Percentiles rank a stretch among this genome's conserved stretches.
Conservation (phyloP, 75 land plant species). For the Gnetum montanum region DNA sequence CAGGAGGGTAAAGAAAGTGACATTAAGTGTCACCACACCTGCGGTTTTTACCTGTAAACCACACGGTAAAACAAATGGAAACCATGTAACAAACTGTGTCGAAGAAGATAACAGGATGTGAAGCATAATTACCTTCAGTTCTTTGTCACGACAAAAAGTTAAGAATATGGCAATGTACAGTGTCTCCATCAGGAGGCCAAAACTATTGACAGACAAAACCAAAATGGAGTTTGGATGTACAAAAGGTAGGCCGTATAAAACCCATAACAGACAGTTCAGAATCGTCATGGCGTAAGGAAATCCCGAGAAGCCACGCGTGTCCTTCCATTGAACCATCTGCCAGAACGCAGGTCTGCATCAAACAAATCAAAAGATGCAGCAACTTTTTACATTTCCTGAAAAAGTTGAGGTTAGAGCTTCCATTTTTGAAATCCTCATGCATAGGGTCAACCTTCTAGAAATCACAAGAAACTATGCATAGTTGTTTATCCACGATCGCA, state of each 20-base stretch:
- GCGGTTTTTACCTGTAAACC: slow-evolving; percentile 16
- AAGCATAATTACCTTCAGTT: neutral
- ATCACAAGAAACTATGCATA: too few relatives aligned
- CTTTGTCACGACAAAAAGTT: neutral
- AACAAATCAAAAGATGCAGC: too few relatives aligned
- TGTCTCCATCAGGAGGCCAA: slow-evolving; percentile 42
- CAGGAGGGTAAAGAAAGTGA: slow-evolving; percentile 13
- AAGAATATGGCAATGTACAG: slow-evolving; percentile 40
- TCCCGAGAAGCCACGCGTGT: slow-evolving; percentile 44
- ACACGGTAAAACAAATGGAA: neutral
- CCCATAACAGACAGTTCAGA: slow-evolving; percentile 71
- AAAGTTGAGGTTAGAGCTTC: neutral
- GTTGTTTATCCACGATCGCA: too few relatives aligned
- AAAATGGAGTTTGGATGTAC: slow-evolving; percentile 50
- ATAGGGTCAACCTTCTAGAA: neutral
- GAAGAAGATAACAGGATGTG: neutral
- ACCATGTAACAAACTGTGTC: neutral
- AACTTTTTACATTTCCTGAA: too few relatives aligned
- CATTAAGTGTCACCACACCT: slow-evolving; percentile 6
- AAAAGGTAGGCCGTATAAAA: slow-evolving; percentile 65
- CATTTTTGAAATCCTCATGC: too few relatives aligned
- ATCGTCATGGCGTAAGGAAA: slow-evolving; percentile 62
- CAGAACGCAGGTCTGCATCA: slow-evolving; percentile 63
- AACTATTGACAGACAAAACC: slow-evolving; percentile 63
- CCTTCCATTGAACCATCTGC: slow-evolving; percentile 34